Conservation (phyloP, 495 filamentous ascomycete genomes). For the Penicillium waksmanii region DNA sequence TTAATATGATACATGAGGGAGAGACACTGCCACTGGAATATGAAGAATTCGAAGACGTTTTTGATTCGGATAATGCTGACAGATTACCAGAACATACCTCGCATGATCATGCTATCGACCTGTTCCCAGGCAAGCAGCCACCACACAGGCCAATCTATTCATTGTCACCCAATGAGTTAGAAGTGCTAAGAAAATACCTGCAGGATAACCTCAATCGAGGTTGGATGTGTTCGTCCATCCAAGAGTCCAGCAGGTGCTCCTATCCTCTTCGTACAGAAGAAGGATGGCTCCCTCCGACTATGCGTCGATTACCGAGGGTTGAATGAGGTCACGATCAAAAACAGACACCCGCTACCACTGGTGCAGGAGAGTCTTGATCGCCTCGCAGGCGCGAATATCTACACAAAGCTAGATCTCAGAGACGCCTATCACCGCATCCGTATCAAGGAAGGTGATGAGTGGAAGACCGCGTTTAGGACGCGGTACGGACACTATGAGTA, state of each 20-base stretch:
- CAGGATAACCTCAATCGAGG: background rate
- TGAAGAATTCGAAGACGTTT: background rate
- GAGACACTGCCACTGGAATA: background rate
- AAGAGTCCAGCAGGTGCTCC: background rate
- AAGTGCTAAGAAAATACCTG: background rate
- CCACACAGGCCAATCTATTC: background rate
- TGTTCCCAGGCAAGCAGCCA: background rate
- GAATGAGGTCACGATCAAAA: conserved; percentile 4
- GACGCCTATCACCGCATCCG: conserved; percentile 9
- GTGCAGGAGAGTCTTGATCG: conserved; percentile 15
- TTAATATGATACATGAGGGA: too few species aligned
- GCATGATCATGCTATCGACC: background rate
- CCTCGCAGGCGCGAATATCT: background rate
- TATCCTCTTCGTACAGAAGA: conserved; percentile 4
- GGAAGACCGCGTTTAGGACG: conserved; percentile 10
- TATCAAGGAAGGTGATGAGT: conserved; percentile 12
- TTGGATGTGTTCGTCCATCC: background rate
- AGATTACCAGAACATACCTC: background rate
- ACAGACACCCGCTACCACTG: conserved; percentile 12
- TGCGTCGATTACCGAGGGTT: conserved; percentile 3
- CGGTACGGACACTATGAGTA: conserved; percentile 8
- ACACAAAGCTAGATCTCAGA: conserved; percentile 16
- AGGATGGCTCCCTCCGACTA: background rate
- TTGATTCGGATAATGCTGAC: background rate
- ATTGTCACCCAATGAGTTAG: background rate